Evolutionary conservation across 2,329 filamentous ascomycete genomes (phyloP), one percentile per base, ranked within the genome.

Genomic region (Immersiporthe knoxdaviesiana): DNA sequence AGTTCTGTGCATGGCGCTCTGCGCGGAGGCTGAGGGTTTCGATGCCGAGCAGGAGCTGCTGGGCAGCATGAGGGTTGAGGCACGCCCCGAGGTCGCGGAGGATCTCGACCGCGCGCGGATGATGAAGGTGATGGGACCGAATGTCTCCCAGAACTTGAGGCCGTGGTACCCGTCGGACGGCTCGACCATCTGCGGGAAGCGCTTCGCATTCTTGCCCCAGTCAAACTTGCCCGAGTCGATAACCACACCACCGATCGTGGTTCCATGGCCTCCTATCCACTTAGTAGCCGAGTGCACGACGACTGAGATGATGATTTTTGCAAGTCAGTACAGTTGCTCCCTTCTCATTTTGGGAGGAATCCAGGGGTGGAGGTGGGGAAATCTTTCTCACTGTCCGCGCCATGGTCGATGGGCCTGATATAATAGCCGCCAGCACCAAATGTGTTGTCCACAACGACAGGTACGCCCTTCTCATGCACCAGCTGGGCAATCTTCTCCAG

Each of bases 231-330:
- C 94, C 73, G 90, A 88, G 82, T 97, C 94, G 72, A 97, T 84
- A 44, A 97, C 87, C 58, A 97, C 87, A 71, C 94, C 94, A 69
- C 87, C 94, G 73, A 97, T 92, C 35, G 94, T 97, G 54, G 94
- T 97, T 71, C 94, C 95, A 80, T 98, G 95, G 56, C 94, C 94
- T 68, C 94, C 94, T 72, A 98, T 97, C 94, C 94, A 97, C 81
- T 97, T 97, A 69, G 94, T 97, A 14, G 94, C 94, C 52, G 92
- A 96, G 85, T 97, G 94, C 32, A 97, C 92, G 65, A 97, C 91
- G 71, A 97, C 69, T 71, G 41, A 10, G 12, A 10, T 1, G 16
- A 8, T 35, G 3, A 4, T 35, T 35, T 12, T 30, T 47, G 24
- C 27, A 14, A 21, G 52, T 70, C 50, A 68, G 61, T 4, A 39